Conservation (phyloP, 2,329 filamentous ascomycete species). For the Apiospora phragmitis region DNA sequence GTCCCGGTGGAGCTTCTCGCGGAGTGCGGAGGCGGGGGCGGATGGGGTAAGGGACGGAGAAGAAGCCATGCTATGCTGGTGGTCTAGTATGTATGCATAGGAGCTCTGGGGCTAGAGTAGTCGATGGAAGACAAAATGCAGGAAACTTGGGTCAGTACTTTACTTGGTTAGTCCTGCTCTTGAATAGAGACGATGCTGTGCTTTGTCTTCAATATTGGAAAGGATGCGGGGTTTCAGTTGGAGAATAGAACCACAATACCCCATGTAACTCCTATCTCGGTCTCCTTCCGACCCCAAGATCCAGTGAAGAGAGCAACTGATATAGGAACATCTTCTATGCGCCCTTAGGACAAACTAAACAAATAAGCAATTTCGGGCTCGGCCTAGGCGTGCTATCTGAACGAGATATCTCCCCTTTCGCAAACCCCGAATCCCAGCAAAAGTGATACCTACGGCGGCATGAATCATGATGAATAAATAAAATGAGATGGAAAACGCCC, state of each 20-base stretch:
- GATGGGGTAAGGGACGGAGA: background rate
- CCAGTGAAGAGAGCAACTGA: background rate
- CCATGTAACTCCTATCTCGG: background rate
- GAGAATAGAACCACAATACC: background rate
- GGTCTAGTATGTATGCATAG: background rate
- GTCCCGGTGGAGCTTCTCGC: conserved; percentile 62
- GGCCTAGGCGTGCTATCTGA: too few relatives aligned
- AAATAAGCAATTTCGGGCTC: background rate
- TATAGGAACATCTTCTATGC: background rate
- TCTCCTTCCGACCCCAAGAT: background rate
- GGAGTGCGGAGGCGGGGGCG: conserved; percentile 30
- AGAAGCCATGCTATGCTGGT: background rate
- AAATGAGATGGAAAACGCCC: background rate
- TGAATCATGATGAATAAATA: background rate
- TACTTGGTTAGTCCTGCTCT: background rate
- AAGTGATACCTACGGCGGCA: background rate
- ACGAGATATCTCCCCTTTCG: background rate
- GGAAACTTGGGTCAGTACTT: background rate
- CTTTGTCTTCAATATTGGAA: background rate
- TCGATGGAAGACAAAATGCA: too few relatives aligned
- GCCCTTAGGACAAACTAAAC: background rate
- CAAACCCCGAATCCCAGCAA: background rate
- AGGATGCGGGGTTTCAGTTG: background rate
- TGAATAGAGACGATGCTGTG: background rate
- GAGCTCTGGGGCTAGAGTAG: background rate